Evolutionary conservation across 2,329 filamentous ascomycete genomes (phyloP).

Genomic region (Gaeumannomyces tritici): DNA sequence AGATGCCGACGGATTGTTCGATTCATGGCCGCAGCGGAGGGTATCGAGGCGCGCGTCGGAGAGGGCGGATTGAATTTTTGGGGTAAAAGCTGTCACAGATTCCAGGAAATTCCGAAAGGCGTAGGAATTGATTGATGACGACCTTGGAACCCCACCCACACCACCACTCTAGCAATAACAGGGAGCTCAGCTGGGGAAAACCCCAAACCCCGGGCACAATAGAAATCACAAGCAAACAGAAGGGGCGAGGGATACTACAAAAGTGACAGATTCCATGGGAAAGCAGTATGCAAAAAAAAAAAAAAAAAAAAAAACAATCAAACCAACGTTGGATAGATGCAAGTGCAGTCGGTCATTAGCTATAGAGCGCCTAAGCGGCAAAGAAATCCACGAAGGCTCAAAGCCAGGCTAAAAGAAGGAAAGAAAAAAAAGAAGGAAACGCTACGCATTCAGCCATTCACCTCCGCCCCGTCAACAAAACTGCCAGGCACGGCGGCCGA

Average conservation of each 20-base stretch:
- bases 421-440: too few relatives aligned
- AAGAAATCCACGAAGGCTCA: too few relatives aligned
- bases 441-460: too few relatives aligned
- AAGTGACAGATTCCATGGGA: too few relatives aligned
- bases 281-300: too few relatives aligned
- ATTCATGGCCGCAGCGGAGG: constrained; percentile 1
- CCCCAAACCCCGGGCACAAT: too few relatives aligned
- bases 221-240: too few relatives aligned
- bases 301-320: not conserved
- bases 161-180: too few relatives aligned
- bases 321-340: not conserved
- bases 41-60: not conserved
- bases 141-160: not conserved
- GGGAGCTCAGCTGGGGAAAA: not conserved
- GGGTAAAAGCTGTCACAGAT: not conserved
- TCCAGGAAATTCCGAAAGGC: not conserved
- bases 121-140: not conserved
- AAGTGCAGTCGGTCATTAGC: not conserved
- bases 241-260: too few relatives aligned
- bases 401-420: too few relatives aligned
- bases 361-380: not conserved
- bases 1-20: constrained; percentile 1
- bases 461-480: too few relatives aligned
- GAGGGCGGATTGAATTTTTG: not conserved
- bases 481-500: not conserved